These are phyloP conservation scores for Plasmodium blacklocki DNA, from an alignment of 169 alveolate genomes.

Conservation along the genomic window DNA sequence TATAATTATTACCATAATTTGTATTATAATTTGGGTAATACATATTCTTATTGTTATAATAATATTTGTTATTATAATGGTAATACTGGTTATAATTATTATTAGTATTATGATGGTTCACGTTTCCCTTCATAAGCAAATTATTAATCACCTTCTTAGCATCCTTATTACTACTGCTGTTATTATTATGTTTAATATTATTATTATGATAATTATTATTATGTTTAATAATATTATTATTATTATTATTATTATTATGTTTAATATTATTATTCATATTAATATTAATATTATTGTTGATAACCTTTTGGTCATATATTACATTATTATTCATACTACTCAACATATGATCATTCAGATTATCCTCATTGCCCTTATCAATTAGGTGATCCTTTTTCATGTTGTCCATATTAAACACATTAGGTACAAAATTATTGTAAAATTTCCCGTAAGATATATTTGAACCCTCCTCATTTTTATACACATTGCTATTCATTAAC, in stretches of 20 bases:
- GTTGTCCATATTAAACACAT: too few relatives aligned
- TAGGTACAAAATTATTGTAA: slow-evolving; percentile 1
- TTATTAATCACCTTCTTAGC: not conserved
- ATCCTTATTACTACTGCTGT: not conserved
- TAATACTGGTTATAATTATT: not conserved
- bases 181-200: not conserved
- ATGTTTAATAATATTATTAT: not conserved
- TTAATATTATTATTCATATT: not conserved
- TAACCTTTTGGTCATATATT: not conserved
- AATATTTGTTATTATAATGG: not conserved
- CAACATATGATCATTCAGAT: not conserved
- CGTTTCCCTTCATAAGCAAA: not conserved
- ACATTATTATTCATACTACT: slow-evolving; percentile 2
- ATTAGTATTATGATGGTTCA: not conserved
- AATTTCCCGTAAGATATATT: slow-evolving; percentile 11
- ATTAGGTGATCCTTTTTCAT: not conserved
- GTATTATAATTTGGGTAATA: slow-evolving; percentile 1
- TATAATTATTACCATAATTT: slow-evolving; percentile 10
- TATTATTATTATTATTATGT: not conserved
- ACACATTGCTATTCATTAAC: too few relatives aligned
- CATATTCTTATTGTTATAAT: slow-evolving; percentile 6
- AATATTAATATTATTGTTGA: too few relatives aligned
- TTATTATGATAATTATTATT: not conserved
- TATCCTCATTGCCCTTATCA: not conserved
- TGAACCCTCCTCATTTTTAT: slow-evolving; percentile 13